phyloP scores from a whole-genome alignment of 2,329 filamentous ascomycete genomes.

The Paecilomyces variotii region DNA sequence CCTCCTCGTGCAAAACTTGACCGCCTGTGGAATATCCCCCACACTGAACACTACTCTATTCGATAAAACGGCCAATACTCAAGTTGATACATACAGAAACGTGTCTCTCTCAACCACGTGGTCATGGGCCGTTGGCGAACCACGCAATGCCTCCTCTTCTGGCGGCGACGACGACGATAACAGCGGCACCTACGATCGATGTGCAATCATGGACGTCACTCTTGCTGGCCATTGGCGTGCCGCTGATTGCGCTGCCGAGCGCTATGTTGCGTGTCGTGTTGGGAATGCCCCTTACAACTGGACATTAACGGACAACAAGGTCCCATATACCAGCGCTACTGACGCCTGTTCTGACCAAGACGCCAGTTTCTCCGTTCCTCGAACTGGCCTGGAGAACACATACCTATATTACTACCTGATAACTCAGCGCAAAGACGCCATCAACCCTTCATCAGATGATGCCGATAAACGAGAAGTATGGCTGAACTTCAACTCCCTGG shows the following conservation, averaged over 20 bases:
- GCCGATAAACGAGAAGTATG: slow-evolving; percentile 37
- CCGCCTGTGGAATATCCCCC: slow-evolving; percentile 54
- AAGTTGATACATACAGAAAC: slow-evolving; percentile 40
- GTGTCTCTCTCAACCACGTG: slow-evolving; percentile 48
- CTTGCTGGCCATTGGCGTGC: slow-evolving; percentile 51
- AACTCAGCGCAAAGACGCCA: slow-evolving; percentile 18
- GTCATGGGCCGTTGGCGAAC: slow-evolving; percentile 53
- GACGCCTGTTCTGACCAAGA: slow-evolving; percentile 39
- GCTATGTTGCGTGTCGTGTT: slow-evolving; percentile 51
- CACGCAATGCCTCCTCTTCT: slow-evolving; percentile 37
- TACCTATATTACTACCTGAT: slow-evolving; percentile 44
- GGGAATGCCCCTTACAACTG: slow-evolving; percentile 49
- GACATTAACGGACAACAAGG: slow-evolving; percentile 39
- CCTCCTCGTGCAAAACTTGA: slow-evolving; percentile 31
- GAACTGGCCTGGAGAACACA: slow-evolving; percentile 56
- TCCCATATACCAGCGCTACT: slow-evolving; percentile 38
- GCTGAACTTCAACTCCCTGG: slow-evolving; percentile 55
- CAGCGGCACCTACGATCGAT: slow-evolving; percentile 40
- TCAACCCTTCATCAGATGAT: slow-evolving; percentile 18
- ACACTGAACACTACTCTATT: slow-evolving; percentile 50
- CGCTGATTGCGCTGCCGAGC: slow-evolving; percentile 45
- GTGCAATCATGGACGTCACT: slow-evolving; percentile 46
- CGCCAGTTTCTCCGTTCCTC: slow-evolving; percentile 49
- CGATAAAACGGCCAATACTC: slow-evolving; percentile 42
- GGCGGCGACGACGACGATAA: slow-evolving; percentile 16